Conservation (phyloP, 257 asterid genomes). For the Solanum sejunctum region DNA sequence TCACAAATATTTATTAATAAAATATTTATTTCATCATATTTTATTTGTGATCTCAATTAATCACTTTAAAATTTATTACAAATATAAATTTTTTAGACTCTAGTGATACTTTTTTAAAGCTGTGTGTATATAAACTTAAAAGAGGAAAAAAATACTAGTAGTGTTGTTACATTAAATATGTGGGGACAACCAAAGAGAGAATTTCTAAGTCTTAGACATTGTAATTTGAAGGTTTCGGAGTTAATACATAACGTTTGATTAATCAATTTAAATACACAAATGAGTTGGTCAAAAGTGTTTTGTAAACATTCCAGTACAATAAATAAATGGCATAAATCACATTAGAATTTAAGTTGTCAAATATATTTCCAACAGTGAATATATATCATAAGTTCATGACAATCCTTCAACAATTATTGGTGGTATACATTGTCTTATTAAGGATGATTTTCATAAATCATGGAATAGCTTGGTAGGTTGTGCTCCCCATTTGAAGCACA, state of each 20-base stretch:
- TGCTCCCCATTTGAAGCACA: conserved; percentile 41
- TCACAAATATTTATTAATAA: too few relatives aligned
- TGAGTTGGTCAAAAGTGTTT: too few relatives aligned
- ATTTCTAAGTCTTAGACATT: not conserved
- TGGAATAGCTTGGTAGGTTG: conserved; percentile 13
- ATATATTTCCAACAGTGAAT: not conserved
- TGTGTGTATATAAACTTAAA: not conserved
- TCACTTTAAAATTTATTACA: too few relatives aligned
- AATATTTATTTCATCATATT: too few relatives aligned
- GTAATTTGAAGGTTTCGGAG: not conserved
- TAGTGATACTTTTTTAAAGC: not conserved
- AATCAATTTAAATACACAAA: not conserved
- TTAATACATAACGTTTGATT: not conserved
- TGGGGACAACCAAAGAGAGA: not conserved
- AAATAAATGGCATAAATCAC: not conserved
- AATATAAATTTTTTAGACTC: not conserved
- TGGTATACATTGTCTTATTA: not conserved
- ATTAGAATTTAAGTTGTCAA: not conserved
- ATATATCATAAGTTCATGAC: not conserved
- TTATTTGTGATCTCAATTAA: too few relatives aligned
- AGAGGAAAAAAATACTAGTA: not conserved
- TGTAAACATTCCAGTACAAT: too few relatives aligned
- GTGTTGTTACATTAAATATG: not conserved
- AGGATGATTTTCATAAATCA: conserved; percentile 1
- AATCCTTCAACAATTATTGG: not conserved